A percentile compares a stretch with the other conserved stretches of the same genome.
These are phyloP conservation scores for Stephanodiscus minutulus DNA, from an alignment of 108 stramenopile species.

Conservation along the genomic window DNA sequence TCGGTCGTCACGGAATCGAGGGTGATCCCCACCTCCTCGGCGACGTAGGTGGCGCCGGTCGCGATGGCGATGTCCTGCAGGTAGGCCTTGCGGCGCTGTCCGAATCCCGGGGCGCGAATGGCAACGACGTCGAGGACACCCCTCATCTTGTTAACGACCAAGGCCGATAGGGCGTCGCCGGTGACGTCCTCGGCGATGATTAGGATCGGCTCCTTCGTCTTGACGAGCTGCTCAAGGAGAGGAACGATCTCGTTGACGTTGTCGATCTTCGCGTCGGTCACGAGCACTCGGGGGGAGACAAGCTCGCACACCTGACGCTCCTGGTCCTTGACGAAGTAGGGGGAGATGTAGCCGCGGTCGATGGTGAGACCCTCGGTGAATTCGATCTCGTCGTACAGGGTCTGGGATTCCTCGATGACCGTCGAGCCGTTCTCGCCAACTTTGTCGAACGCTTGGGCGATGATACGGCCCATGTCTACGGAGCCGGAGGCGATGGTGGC, in stretches of 20 bases:
- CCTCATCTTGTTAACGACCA: slow-evolving; percentile 99
- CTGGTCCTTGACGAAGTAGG: slow-evolving; percentile 97
- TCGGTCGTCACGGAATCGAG: slow-evolving; percentile 92
- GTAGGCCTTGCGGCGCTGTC: slow-evolving; percentile 91
- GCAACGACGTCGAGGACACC: slow-evolving; percentile 97
- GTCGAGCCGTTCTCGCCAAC: slow-evolving; percentile 96
- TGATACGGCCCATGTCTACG: slow-evolving; percentile 92
- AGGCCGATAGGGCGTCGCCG: slow-evolving; percentile 94
- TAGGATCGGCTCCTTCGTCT: slow-evolving; percentile 94
- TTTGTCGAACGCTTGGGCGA: slow-evolving; percentile 94
- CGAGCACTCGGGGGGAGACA: slow-evolving; percentile 78
- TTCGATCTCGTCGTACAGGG: slow-evolving; percentile 94
- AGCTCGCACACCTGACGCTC: slow-evolving; percentile 95
- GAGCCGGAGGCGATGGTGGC: slow-evolving; percentile 94
- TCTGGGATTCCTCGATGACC: slow-evolving; percentile 95
- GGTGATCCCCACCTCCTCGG: slow-evolving; percentile 96
- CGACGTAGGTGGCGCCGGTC: slow-evolving; percentile 94
- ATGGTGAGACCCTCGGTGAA: slow-evolving; percentile 98
- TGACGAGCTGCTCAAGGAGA: slow-evolving; percentile 93
- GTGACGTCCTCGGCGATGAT: slow-evolving; percentile 97
- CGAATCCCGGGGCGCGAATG: slow-evolving; percentile 97
- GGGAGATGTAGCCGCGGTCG: slow-evolving; percentile 96
- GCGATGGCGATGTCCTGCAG: slow-evolving; percentile 98
- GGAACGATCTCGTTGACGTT: slow-evolving; percentile 95
- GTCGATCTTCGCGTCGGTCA: slow-evolving; percentile 96